Percentiles rank a stretch among this genome's conserved stretches.
Conservation (phyloP, 805 yeast species). For the Ogataea pignaliae region DNA sequence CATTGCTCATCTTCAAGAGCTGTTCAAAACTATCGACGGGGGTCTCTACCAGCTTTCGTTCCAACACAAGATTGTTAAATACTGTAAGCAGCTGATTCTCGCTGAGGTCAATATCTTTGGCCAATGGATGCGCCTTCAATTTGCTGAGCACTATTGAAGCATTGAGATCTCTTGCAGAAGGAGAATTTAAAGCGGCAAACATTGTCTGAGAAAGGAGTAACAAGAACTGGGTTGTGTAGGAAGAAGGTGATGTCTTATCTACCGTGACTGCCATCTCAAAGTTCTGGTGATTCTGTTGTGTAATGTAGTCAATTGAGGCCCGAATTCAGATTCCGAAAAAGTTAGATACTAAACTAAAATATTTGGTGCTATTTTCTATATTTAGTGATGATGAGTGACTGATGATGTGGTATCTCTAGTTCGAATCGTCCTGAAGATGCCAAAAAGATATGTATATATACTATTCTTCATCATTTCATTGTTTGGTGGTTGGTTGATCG, state of each 20-base stretch:
- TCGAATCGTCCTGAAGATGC: too few species aligned
- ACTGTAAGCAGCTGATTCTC: conserved; percentile 16
- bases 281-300: conserved; percentile 1
- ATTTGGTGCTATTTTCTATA: not conserved
- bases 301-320: conserved; percentile 1
- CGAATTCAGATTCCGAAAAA: too few species aligned
- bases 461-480: too few species aligned
- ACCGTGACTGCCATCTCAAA: conserved; percentile 2
- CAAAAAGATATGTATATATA: too few species aligned
- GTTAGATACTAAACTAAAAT: too few species aligned
- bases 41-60: conserved; percentile 8
- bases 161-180: conserved; percentile 9
- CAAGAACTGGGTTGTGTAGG: conserved; percentile 26
- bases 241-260: conserved; percentile 13
- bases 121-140: conserved; percentile 24
- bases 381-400: too few species aligned
- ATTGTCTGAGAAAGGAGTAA: conserved; percentile 29
- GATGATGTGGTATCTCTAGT: too few species aligned
- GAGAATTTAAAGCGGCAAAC: conserved; percentile 16
- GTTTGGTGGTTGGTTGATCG: too few species aligned
- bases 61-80: conserved; percentile 15
- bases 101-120: conserved; percentile 12
- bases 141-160: conserved; percentile 9
- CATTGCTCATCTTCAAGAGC: conserved; percentile 13
- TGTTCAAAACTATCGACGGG: conserved; percentile 6